Evolutionary conservation across 371 early-diverging fungal genomes (phyloP).

Genomic region (Parasitella parasitica): DNA sequence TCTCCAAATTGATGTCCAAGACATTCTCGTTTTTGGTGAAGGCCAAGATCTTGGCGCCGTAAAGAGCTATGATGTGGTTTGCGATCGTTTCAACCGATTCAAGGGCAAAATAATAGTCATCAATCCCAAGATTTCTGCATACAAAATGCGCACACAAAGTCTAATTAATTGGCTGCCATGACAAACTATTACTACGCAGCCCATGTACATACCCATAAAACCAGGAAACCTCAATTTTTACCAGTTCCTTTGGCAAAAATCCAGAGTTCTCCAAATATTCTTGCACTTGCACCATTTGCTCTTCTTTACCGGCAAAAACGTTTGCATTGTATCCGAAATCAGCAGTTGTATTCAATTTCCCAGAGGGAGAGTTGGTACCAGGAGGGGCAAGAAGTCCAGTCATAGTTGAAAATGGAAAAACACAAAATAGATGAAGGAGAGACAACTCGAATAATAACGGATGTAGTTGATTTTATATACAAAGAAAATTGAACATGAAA

Average conservation of each 20-base stretch:
- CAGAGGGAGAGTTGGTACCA: neutral
- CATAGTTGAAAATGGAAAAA: neutral
- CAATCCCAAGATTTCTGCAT: constrained; percentile 90
- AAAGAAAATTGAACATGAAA: neutral
- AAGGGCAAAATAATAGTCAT: constrained; percentile 95
- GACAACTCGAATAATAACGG: neutral
- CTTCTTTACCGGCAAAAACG: constrained; percentile 84
- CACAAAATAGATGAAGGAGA: neutral
- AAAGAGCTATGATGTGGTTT: constrained; percentile 93
- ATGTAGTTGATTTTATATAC: neutral
- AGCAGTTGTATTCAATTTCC: constrained; percentile 30
- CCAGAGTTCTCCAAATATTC: constrained; percentile 82
- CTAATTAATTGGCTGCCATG: neutral
- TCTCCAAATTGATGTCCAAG: constrained; percentile 89
- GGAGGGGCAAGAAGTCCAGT: neutral
- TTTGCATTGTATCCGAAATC: constrained; percentile 72
- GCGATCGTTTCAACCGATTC: constrained; percentile 92
- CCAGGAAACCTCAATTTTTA: constrained; percentile 91
- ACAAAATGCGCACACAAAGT: neutral
- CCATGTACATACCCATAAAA: constrained; percentile 79
- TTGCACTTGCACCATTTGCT: constrained; percentile 88
- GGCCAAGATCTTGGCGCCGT: constrained; percentile 92
- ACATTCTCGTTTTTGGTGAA: constrained; percentile 84
- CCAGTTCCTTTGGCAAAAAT: constrained; percentile 87
- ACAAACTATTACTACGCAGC: neutral